phyloP scores from a whole-genome alignment of 2,329 filamentous ascomycete genomes.

The Thelonectria rubi region DNA sequence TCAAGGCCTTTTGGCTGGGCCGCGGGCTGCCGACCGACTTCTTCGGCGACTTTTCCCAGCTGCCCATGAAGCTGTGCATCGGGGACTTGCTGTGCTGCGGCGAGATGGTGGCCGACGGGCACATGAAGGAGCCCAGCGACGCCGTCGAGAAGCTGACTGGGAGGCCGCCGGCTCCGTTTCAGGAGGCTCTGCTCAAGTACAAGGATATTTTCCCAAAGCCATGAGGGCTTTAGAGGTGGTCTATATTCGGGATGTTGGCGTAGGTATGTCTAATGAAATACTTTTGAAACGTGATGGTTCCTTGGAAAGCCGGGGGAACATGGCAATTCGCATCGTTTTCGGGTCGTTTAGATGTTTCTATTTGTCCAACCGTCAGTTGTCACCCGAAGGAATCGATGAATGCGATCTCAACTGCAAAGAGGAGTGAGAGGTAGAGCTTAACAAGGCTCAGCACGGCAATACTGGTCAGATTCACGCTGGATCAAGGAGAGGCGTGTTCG shows the following conservation, averaged over 20 bases:
- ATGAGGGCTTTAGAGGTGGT: neutral
- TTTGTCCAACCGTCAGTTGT: no score
- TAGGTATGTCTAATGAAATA: neutral
- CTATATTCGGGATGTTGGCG: neutral
- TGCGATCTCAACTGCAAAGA: no score
- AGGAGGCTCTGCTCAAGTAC: constrained; percentile 35
- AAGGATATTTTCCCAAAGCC: constrained; percentile 34
- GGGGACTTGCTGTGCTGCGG: constrained; percentile 38
- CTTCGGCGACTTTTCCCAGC: constrained; percentile 37
- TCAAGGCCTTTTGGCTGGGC: constrained; percentile 37
- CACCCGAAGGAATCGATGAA: no score
- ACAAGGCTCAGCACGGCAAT: no score
- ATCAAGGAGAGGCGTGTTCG: no score
- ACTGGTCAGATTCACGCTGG: no score
- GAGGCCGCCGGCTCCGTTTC: constrained; percentile 30
- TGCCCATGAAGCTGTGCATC: constrained; percentile 40
- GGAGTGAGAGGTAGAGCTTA: no score
- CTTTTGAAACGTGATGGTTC: no score
- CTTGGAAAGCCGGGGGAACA: no score
- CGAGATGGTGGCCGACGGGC: constrained; percentile 35
- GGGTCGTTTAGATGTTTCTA: no score
- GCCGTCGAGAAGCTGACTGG: constrained; percentile 38
- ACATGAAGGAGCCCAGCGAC: constrained; percentile 35
- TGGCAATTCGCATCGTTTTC: no score
- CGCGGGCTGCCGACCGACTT: constrained; percentile 35